Conservation (phyloP, 768 basidiomycete genomes). For the Psilocybe tampanensis region DNA sequence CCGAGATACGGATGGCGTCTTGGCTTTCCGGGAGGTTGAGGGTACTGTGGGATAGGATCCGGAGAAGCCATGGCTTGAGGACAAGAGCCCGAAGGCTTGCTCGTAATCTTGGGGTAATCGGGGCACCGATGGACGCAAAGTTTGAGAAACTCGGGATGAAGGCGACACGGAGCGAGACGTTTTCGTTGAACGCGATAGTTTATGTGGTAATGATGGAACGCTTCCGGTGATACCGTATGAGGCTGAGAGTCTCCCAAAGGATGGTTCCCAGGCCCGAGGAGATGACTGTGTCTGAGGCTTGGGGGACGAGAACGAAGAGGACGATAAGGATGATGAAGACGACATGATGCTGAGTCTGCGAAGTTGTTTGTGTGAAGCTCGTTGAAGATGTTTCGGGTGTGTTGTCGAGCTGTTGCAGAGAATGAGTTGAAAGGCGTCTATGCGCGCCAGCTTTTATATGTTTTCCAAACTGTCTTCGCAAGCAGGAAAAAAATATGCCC, state of each 20-base stretch:
- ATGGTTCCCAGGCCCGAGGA: slow-evolving; percentile 28
- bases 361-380: not conserved
- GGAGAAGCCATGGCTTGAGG: slow-evolving; percentile 14
- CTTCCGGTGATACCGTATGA: slow-evolving; percentile 13
- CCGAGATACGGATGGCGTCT: slow-evolving; percentile 1
- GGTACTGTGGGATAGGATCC: slow-evolving; percentile 9
- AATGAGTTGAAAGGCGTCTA: not conserved
- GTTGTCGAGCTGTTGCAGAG: not conserved
- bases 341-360: slow-evolving; percentile 1
- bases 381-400: not conserved
- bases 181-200: not conserved
- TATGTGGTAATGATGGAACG: slow-evolving; percentile 13
- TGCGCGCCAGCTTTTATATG: slow-evolving; percentile 1
- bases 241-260: slow-evolving; percentile 23
- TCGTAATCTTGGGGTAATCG: slow-evolving; percentile 25
- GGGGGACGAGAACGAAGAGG: slow-evolving; percentile 4
- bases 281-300: slow-evolving; percentile 1
- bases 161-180: not conserved
- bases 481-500: not conserved
- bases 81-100: slow-evolving; percentile 23
- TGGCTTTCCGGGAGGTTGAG: slow-evolving; percentile 7
- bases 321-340: slow-evolving; percentile 14
- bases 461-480: not conserved
- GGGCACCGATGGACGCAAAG: not conserved
- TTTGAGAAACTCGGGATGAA: too few species aligned